A percentile compares a stretch with the other conserved stretches of the same genome.
Evolutionary conservation across 352 stramenopile species (phyloP).

Genomic region (Globisporangium alternatum): DNA sequence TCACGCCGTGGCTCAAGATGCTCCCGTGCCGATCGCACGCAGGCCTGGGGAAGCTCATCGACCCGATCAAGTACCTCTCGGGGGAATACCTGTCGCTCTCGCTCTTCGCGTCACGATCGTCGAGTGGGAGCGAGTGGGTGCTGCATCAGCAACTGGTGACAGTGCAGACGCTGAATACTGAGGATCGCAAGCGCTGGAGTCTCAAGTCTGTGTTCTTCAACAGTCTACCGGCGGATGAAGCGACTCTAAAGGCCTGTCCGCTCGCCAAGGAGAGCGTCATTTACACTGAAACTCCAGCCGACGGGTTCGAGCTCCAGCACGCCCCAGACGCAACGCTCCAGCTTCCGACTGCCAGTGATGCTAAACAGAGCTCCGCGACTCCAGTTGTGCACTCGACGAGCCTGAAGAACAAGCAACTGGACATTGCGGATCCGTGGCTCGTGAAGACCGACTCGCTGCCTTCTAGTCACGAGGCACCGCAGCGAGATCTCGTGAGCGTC

Average conservation of each 20-base stretch:
- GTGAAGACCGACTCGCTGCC: not conserved
- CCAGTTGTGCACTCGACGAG: slow-evolving; percentile 12
- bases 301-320: slow-evolving; percentile 27
- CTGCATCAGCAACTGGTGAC: slow-evolving; percentile 63
- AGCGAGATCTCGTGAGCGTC: slow-evolving; percentile 38
- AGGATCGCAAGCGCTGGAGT: slow-evolving; percentile 29
- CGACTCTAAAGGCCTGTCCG: slow-evolving; percentile 32
- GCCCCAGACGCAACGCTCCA: not conserved
- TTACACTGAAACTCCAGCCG: slow-evolving; percentile 22
- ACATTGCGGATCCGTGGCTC: slow-evolving; percentile 18
- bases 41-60: slow-evolving; percentile 65
- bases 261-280: slow-evolving; percentile 39
- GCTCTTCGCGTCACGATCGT: slow-evolving; percentile 35
- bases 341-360: not conserved
- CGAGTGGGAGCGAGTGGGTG: slow-evolving; percentile 19
- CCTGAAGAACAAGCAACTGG: slow-evolving; percentile 9
- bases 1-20: slow-evolving; percentile 88
- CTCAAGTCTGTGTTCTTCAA: slow-evolving; percentile 49
- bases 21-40: slow-evolving; percentile 66
- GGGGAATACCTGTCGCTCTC: slow-evolving; percentile 67
- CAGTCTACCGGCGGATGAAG: slow-evolving; percentile 8
- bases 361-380: not conserved
- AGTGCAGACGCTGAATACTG: slow-evolving; percentile 33
- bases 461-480: not conserved
- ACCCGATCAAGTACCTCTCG: slow-evolving; percentile 71